phyloP scores from a whole-genome alignment of 257 asterid genomes.

The Echites panduratus region DNA sequence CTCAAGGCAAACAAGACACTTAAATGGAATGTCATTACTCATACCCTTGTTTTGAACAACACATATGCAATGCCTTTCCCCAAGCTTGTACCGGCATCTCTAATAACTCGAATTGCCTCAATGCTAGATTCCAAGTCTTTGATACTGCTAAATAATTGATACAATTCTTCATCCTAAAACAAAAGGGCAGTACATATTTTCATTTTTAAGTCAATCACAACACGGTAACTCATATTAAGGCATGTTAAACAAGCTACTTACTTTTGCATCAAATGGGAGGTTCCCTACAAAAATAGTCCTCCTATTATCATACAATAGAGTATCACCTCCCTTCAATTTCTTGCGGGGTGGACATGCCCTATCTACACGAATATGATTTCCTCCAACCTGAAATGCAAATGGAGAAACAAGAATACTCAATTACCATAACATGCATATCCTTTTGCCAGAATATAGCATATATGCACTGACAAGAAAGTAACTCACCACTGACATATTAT shows the following conservation, averaged over 20 bases:
- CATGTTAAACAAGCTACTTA: conserved; percentile 18
- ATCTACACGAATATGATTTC: conserved; percentile 92
- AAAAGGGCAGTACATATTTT: conserved; percentile 9
- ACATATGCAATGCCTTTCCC: conserved; percentile 96
- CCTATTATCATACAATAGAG: conserved; percentile 63
- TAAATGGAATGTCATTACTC: conserved; percentile 14
- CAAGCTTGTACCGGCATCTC: conserved; percentile 86
- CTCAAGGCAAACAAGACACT: conserved; percentile 5
- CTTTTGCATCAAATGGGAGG: conserved; percentile 96
- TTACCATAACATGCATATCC: not conserved
- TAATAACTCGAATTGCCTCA: conserved; percentile 84
- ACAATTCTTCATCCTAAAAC: conserved; percentile 80
- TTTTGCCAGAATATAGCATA: not conserved
- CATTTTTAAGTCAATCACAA: conserved; percentile 13
- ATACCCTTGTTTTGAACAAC: conserved; percentile 84
- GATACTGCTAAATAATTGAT: conserved; percentile 58
- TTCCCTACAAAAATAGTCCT: conserved; percentile 87
- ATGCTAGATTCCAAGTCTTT: conserved; percentile 63
- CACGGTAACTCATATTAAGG: not conserved
- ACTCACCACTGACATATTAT: conserved; percentile 93
- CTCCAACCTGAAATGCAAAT: conserved; percentile 53
- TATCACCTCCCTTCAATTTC: conserved; percentile 71
- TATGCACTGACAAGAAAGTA: not conserved
- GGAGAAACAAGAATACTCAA: not conserved
- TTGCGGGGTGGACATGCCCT: conserved; percentile 98